Base-by-base conservation (phyloP, 2,329 filamentous ascomycete species). In the Fusarium nodosum region DNA sequence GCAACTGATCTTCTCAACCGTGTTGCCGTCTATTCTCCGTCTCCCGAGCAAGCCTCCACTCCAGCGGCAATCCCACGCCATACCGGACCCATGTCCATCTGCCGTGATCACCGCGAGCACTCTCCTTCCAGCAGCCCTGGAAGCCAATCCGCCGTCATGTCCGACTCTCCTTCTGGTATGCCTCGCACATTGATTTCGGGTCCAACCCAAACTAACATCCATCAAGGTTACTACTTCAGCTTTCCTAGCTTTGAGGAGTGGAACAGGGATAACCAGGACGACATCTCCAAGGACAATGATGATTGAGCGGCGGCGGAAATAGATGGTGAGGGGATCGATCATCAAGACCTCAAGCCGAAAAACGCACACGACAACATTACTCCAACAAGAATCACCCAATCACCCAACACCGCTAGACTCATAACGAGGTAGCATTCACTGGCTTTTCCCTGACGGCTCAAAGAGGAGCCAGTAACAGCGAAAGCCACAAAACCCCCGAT, bases 191-290 rank as follows among this genome's bases (percentile, higher is more conserved):
- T 18, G 30, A 9, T 34, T 12, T 36, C n/a, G 10, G 18, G 16
- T 24, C 16, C 57, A 80, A 78, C 78, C 52, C 79, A 80, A 73
- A 85, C 71, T 74, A 39, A 75, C 64, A 60, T 31, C 28, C 44
- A n/a, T 9, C 33, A 61, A 77, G 75, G 71, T 58, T 86, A 87
- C 66, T 93, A 93, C 79, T 89, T 91, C 75, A 92, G 90, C 81
- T 93, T 93, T 76, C 90, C 90, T 18, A 90, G 87, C 77, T 92
- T 92, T 77, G 90, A 93, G 74, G 85, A 88, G 64, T 92, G 89
- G 83, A 86, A 87, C 42, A 81, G 81, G 22, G 82, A 74, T 41
- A 73, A 75, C 46, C 67, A 73, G 31, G 68, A 68, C 30, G 64
- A 71, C 22, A 65, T 75, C 16, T 61, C 72, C 47, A 74, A 75